A percentile compares a stretch with the other conserved stretches of the same genome.
Conservation (phyloP, 169 alveolate species). For the Plasmodium knowlesi region DNA sequence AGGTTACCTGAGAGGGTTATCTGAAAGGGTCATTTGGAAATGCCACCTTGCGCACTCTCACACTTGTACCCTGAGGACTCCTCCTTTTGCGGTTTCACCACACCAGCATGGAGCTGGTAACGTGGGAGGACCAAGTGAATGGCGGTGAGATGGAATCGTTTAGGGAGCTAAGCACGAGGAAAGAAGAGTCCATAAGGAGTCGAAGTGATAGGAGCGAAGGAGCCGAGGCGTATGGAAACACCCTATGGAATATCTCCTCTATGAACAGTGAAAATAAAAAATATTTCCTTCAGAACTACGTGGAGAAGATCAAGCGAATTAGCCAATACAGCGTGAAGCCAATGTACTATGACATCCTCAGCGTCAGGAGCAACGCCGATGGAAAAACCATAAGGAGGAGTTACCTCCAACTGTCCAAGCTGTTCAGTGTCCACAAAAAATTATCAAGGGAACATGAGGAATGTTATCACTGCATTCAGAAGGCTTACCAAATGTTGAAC, state of each 20-base stretch:
- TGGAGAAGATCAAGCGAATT: conserved; percentile 40
- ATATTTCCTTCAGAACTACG: conserved; percentile 13
- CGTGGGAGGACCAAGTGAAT: neutral
- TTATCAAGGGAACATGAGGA: conserved; percentile 57
- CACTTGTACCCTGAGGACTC: neutral
- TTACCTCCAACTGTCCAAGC: conserved; percentile 33
- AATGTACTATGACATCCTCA: conserved; percentile 45
- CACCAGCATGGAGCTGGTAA: neutral
- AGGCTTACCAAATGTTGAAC: conserved; percentile 32
- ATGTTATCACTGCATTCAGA: conserved; percentile 32
- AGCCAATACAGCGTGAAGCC: neutral
- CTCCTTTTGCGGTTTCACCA: neutral
- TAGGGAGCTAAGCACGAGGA: neutral
- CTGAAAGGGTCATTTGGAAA: too few species aligned
- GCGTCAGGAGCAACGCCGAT: conserved; percentile 22
- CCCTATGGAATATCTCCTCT: conserved; percentile 3
- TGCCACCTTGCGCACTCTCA: neutral
- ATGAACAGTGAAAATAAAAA: conserved; percentile 50
- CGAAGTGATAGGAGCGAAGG: neutral
- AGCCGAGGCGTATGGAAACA: neutral
- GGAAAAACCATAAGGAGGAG: conserved; percentile 49
- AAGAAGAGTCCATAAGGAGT: neutral
- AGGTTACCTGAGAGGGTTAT: too few species aligned
- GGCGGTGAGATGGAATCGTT: neutral
- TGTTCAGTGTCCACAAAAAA: conserved; percentile 55